Evolutionary conservation across 176 grass and related monocot genomes (phyloP), one percentile per base, ranked within the genome.

Genomic region (Ensete glaucum): DNA sequence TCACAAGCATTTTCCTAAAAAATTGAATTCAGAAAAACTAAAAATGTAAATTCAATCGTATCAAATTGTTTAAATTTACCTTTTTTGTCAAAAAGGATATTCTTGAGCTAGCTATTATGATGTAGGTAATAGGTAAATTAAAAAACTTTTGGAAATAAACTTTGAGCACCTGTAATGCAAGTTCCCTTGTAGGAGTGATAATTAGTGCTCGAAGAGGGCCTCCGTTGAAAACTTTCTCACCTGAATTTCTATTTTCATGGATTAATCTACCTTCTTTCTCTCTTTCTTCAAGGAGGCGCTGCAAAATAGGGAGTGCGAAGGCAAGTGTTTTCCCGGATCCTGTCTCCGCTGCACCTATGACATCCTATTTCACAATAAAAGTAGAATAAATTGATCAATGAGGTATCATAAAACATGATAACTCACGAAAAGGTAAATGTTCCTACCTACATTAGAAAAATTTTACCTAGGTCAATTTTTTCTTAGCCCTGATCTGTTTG

Each of bases 271-370:
- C 9, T 2, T 69, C 81, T 73, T 96, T 96, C 77, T 90, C 93
- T 79, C 73, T 80, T 77, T 96, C 89, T 84, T 96, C 93, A 54
- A 96, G 89, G 26, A 96, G 77, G 43, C 93, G 87, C 58, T 96
- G 93, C 71, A 96, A 79, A 79, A 96, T 86, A 71, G 93, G 93
- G 43, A 96, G 83, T 71, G 82, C 89, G 71, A 96, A 96, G 24
- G 93, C 93, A 78, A 96, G 83, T 67, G 93, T 96, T 83, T 96
- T 96, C 65, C 93, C 93, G 13, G 93, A 96, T 54, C 93, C 93
- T 65, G 93, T 96, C 76, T 96, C 93, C 29, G 93, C 93, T 52
- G 93, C 93, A 88, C 93, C 93, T 73, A 96, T 85, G 54, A 96
- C 89, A 96, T 96, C 93, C 93, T 96, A 81, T 83, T 54, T 22